Percentiles rank a stretch among this genome's conserved stretches.
Evolutionary conservation across 1,284 basidiomycete genomes (phyloP).

Genomic region (Austroboletus sp.): DNA sequence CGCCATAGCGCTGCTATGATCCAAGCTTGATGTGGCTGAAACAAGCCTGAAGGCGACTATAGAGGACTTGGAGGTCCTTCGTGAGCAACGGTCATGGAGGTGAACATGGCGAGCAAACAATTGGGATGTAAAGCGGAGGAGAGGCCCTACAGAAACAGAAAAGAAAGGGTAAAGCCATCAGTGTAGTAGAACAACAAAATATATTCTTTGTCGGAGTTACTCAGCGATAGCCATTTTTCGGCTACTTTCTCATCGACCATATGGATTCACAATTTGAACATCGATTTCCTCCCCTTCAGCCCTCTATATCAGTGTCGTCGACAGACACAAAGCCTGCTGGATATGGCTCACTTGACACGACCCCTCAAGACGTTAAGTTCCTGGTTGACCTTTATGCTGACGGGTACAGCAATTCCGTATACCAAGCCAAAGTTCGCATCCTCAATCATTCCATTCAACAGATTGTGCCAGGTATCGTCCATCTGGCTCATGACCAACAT

Average conservation of each 20-base stretch:
- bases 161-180: constrained; percentile 11
- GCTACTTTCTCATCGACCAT: too few relatives aligned
- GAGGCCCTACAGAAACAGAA: constrained; percentile 46
- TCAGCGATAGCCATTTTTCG: too few relatives aligned
- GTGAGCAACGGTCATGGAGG: constrained; percentile 97
- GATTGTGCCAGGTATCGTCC: constrained; percentile 42
- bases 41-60: constrained; percentile 62
- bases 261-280: too few relatives aligned
- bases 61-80: constrained; percentile 88
- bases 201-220: too few relatives aligned
- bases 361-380: background rate
- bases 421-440: constrained; percentile 51
- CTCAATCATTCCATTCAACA: constrained; percentile 54
- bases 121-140: constrained; percentile 84
- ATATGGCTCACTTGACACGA: background rate
- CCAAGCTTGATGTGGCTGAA: constrained; percentile 77
- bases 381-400: constrained; percentile 37
- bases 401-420: constrained; percentile 47
- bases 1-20: constrained; percentile 69
- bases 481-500: too few relatives aligned
- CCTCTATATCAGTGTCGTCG: background rate
- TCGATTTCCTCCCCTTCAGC: background rate
- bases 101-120: constrained; percentile 99
- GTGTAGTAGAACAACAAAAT: too few relatives aligned
- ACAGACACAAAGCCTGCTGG: background rate